phyloP scores from a whole-genome alignment of 2,329 filamentous ascomycete species.

The Hymenoscyphus linearis region DNA sequence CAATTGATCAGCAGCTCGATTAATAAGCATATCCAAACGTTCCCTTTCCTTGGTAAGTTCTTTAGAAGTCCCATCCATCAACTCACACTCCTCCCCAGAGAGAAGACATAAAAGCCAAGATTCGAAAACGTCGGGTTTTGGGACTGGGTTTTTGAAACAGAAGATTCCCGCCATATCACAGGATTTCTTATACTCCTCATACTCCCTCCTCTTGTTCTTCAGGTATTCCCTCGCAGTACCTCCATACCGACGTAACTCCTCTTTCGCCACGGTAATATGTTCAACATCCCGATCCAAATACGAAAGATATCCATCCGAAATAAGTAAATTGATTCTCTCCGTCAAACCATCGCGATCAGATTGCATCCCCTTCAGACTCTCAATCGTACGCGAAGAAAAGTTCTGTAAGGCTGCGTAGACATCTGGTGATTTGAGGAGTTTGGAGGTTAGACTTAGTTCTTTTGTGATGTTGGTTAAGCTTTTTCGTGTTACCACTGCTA shows the following conservation, averaged over 20 bases:
- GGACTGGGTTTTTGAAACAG: neutral
- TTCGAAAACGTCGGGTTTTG: neutral
- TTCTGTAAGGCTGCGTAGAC: neutral
- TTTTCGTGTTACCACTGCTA: neutral
- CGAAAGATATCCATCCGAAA: neutral
- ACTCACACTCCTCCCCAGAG: neutral
- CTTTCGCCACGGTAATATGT: neutral
- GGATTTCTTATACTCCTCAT: neutral
- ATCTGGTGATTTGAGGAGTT: neutral
- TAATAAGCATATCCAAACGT: neutral
- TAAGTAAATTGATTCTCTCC: neutral
- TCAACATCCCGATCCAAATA: neutral
- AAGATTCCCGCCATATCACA: neutral
- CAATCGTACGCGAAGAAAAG: neutral
- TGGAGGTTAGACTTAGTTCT: neutral
- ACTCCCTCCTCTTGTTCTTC: neutral
- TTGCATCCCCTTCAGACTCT: neutral
- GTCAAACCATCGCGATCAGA: neutral
- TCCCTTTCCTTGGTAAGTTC: neutral
- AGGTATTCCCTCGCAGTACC: neutral
- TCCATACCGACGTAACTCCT: neutral
- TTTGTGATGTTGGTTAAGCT: neutral
- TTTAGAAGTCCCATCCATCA: neutral
- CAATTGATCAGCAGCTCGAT: no score
- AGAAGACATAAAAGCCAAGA: neutral